A percentile compares a stretch with the other conserved stretches of the same genome.
Conservation (phyloP, 2,329 filamentous ascomycete species). For the Monilinia fructigena region DNA sequence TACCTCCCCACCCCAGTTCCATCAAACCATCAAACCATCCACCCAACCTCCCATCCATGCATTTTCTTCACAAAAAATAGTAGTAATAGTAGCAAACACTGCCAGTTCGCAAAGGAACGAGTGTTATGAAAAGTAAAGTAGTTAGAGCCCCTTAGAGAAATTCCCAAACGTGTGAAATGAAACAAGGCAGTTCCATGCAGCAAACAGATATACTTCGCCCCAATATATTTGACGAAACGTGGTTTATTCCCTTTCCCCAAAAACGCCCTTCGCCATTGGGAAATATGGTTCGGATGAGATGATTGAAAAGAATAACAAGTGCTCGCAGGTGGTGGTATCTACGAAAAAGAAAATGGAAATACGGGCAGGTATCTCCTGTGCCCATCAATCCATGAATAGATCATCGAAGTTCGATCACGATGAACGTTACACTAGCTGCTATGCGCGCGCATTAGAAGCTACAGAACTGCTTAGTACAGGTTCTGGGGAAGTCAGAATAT, state of each 20-base stretch:
- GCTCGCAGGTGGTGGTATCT: conserved; percentile 25
- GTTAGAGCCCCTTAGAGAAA: not conserved
- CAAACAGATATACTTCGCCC: conserved; percentile 8
- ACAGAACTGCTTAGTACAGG: conserved; percentile 28
- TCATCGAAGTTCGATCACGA: conserved; percentile 7
- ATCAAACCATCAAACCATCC: conserved; percentile 6
- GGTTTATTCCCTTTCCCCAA: conserved; percentile 18
- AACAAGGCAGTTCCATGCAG: conserved; percentile 22
- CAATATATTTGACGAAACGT: conserved; percentile 19
- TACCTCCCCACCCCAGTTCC: not conserved
- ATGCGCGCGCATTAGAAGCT: conserved; percentile 42
- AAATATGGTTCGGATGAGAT: conserved; percentile 19
- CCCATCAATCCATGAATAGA: conserved; percentile 17
- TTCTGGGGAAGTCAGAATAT: conserved; percentile 18
- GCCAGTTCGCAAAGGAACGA: conserved; percentile 15
- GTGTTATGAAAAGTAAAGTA: conserved; percentile 17
- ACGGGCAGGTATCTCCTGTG: conserved; percentile 15
- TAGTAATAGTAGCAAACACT: conserved; percentile 25
- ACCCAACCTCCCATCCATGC: conserved; percentile 3
- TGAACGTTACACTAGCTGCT: conserved; percentile 30
- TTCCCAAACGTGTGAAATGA: conserved; percentile 3
- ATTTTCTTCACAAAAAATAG: conserved; percentile 3
- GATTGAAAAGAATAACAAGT: conserved; percentile 20
- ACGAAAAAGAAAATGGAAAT: conserved; percentile 23
- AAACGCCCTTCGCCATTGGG: conserved; percentile 21